phyloP scores from a whole-genome alignment of 306 rosid genomes.

The Heteromeles arbutifolia region DNA sequence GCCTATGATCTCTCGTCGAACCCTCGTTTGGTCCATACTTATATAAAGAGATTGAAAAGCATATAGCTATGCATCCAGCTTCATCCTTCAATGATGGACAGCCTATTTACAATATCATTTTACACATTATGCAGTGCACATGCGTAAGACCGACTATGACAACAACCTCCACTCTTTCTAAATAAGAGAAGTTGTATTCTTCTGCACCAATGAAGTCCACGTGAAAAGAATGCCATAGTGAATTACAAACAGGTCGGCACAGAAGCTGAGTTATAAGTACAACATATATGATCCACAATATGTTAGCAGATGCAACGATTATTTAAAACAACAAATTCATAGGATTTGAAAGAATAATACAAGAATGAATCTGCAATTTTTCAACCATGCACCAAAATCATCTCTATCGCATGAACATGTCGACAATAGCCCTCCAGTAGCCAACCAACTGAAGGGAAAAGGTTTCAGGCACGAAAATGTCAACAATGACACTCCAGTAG shows the following conservation, averaged over 20 bases:
- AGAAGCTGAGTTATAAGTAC: slow-evolving; percentile 5
- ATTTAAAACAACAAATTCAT: slow-evolving; percentile 7
- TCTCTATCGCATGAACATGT: slow-evolving; percentile 45
- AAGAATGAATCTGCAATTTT: slow-evolving; percentile 29
- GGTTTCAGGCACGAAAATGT: slow-evolving; percentile 1
- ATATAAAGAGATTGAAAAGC: too few species aligned
- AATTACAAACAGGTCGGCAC: neutral
- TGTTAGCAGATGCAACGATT: slow-evolving; percentile 15
- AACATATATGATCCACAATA: slow-evolving; percentile 17
- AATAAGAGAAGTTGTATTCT: too few species aligned
- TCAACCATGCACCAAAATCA: slow-evolving; percentile 11
- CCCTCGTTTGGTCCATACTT: too few species aligned
- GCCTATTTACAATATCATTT: too few species aligned
- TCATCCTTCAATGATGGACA: too few species aligned
- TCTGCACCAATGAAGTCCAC: too few species aligned
- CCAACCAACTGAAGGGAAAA: slow-evolving; percentile 54
- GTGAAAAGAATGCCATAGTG: too few species aligned
- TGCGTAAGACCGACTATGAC: too few species aligned
- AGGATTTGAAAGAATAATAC: slow-evolving; percentile 26
- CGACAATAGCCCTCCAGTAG: slow-evolving; percentile 46
- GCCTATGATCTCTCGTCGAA: too few species aligned
- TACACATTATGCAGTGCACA: too few species aligned
- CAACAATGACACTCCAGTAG: slow-evolving; percentile 34
- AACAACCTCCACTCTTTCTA: too few species aligned
- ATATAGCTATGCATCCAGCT: too few species aligned